These are phyloP conservation scores for Coniochaeta pulveracea DNA, from an alignment of 2,329 filamentous ascomycete genomes.

Conservation along the genomic window DNA sequence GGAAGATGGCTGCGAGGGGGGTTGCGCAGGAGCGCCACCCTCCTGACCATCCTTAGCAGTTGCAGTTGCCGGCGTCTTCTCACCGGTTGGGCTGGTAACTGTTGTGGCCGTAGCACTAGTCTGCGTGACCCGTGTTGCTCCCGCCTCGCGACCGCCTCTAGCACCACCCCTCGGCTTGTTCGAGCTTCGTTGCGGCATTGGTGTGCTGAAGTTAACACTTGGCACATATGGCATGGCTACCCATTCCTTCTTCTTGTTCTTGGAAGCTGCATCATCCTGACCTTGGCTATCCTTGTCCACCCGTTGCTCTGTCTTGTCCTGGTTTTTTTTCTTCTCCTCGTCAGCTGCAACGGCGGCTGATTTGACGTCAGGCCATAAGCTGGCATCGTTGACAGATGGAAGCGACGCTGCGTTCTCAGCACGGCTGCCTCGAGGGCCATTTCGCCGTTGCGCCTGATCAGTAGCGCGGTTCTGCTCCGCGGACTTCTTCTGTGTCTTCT, in stretches of 20 bases:
- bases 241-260: conserved; percentile 66
- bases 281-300: conserved; percentile 58
- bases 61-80: conserved; percentile 23
- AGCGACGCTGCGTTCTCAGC: conserved; percentile 25
- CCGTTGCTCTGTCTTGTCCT: conserved; percentile 50
- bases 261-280: conserved; percentile 40
- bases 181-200: conserved; percentile 46
- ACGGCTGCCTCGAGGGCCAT: conserved; percentile 32
- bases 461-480: conserved; percentile 27
- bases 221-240: conserved; percentile 73
- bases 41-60: conserved; percentile 26
- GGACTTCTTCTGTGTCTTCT: conserved; percentile 30
- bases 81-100: conserved; percentile 12
- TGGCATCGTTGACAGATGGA: conserved; percentile 64
- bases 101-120: conserved; percentile 8
- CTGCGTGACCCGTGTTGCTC: conserved; percentile 17
- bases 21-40: conserved; percentile 20
- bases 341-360: conserved; percentile 48
- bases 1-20: conserved; percentile 21
- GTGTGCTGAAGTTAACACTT: conserved; percentile 77
- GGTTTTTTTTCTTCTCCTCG: conserved; percentile 64
- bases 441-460: conserved; percentile 27
- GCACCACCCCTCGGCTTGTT: conserved; percentile 40
- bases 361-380: conserved; percentile 86
- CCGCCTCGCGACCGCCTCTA: conserved; percentile 27